A percentile compares a stretch with the other conserved stretches of the same genome.
Conservation (phyloP, 371 early-diverging fungal species). For the Mortierella sp. region DNA sequence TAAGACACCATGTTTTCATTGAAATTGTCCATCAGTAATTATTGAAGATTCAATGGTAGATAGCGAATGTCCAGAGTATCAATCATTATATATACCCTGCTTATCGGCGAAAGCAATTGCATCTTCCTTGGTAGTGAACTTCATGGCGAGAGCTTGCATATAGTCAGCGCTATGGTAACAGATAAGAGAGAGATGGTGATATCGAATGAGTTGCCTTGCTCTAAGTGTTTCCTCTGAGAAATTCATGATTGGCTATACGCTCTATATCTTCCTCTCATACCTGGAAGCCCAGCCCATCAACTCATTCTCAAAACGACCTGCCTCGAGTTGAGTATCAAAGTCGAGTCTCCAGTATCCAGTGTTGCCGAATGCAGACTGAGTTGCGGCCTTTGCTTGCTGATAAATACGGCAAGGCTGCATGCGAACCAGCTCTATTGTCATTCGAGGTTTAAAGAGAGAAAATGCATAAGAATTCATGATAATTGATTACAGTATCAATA, state of each 20-base stretch:
- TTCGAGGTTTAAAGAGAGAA: not conserved
- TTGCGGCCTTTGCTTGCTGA: slow-evolving; percentile 85
- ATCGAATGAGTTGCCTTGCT: not conserved
- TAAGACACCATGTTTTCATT: not conserved
- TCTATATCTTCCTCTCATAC: slow-evolving; percentile 56
- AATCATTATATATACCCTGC: slow-evolving; percentile 72
- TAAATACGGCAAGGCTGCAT: slow-evolving; percentile 90
- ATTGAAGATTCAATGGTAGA: not conserved
- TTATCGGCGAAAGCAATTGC: slow-evolving; percentile 94
- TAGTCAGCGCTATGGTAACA: slow-evolving; percentile 75
- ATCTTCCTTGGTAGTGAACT: slow-evolving; percentile 88
- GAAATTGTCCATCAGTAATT: not conserved
- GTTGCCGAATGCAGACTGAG: slow-evolving; percentile 86
- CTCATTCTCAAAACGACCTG: slow-evolving; percentile 93
- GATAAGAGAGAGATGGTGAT: slow-evolving; percentile 4
- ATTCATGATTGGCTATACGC: not conserved
- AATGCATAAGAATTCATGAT: no score
- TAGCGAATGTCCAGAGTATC: not conserved
- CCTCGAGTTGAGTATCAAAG: slow-evolving; percentile 83
- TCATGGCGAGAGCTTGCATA: slow-evolving; percentile 86
- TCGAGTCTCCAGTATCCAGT: slow-evolving; percentile 90
- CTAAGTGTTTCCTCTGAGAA: no score
- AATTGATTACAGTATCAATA: no score
- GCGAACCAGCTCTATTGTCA: slow-evolving; percentile 60
- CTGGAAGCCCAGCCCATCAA: slow-evolving; percentile 96